phyloP scores from a whole-genome alignment of 2,329 filamentous ascomycete species.

The Nothophaeocryptopus gaeumannii region DNA sequence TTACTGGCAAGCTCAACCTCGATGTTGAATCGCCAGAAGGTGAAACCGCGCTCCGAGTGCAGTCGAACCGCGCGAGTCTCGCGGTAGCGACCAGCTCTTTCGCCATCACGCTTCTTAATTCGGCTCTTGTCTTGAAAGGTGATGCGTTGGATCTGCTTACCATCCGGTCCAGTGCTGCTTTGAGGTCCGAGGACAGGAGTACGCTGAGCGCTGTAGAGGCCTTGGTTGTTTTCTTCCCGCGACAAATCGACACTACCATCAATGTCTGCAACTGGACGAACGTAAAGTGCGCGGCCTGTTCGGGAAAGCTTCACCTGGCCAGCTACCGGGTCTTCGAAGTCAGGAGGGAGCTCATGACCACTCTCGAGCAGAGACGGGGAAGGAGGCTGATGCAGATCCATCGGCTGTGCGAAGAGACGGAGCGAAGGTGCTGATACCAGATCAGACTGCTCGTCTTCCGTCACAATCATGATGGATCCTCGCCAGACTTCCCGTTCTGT shows the following conservation, averaged over 20 bases:
- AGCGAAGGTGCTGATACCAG: conserved; percentile 76
- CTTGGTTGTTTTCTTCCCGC: conserved; percentile 72
- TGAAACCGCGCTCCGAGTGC: conserved; percentile 80
- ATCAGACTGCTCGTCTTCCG: conserved; percentile 75
- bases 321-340: conserved; percentile 86
- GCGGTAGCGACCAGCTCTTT: conserved; percentile 75
- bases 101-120: conserved; percentile 65
- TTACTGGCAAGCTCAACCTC: conserved; percentile 78
- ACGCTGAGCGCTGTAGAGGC: conserved; percentile 66
- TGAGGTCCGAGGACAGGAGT: conserved; percentile 33
- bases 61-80: conserved; percentile 66
- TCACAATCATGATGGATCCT: conserved; percentile 94
- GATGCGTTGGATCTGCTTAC: conserved; percentile 31
- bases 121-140: conserved; percentile 45
- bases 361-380: conserved; percentile 64
- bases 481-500: conserved; percentile 79
- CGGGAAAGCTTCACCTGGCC: conserved; percentile 83
- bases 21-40: conserved; percentile 96
- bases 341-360: conserved; percentile 62
- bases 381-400: conserved; percentile 76
- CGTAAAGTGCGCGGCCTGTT: conserved; percentile 81
- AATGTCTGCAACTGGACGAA: conserved; percentile 83
- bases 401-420: conserved; percentile 80
- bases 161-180: conserved; percentile 23
- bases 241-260: conserved; percentile 77